Conservation (phyloP, 306 rosid genomes). For the Morella rubra region DNA sequence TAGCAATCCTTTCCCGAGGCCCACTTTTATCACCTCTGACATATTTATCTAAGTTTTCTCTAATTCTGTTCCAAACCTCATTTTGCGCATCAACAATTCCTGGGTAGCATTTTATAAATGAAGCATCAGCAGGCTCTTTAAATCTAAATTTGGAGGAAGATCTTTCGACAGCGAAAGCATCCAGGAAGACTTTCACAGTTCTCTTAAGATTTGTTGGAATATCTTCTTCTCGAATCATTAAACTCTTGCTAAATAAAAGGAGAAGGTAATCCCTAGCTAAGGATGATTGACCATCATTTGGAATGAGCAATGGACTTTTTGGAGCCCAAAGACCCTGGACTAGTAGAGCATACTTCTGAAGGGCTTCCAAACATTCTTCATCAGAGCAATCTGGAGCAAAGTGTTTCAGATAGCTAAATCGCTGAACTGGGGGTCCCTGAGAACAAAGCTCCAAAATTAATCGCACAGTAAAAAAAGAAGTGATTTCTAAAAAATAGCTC, state of each 20-base stretch:
- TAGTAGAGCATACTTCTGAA: conserved; percentile 58
- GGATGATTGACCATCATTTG: conserved; percentile 23
- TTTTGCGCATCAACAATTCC: conserved; percentile 54
- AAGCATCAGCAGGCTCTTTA: conserved; percentile 40
- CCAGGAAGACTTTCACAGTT: conserved; percentile 38
- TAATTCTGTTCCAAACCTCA: conserved; percentile 38
- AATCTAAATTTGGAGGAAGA: conserved; percentile 30
- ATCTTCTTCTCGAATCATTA: conserved; percentile 43
- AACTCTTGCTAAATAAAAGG: conserved; percentile 48
- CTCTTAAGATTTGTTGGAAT: conserved; percentile 29
- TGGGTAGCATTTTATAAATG: conserved; percentile 58
- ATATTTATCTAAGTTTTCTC: conserved; percentile 15
- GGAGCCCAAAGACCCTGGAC: conserved; percentile 82
- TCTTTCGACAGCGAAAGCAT: conserved; percentile 53
- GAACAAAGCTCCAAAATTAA: conserved; percentile 25
- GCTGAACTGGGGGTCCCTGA: conserved; percentile 65
- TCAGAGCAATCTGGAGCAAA: conserved; percentile 61
- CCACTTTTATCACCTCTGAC: conserved; percentile 28
- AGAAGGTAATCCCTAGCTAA: conserved; percentile 59
- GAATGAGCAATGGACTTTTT: conserved; percentile 49
- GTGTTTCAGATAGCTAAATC: conserved; percentile 71
- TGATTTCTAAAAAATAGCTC: background rate
- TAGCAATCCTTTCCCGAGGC: conserved; percentile 34
- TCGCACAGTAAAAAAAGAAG: conserved; percentile 15
- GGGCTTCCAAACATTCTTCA: conserved; percentile 54